Base-by-base conservation (phyloP, 345 rosid species). In the Gossypium thurberi region DNA sequence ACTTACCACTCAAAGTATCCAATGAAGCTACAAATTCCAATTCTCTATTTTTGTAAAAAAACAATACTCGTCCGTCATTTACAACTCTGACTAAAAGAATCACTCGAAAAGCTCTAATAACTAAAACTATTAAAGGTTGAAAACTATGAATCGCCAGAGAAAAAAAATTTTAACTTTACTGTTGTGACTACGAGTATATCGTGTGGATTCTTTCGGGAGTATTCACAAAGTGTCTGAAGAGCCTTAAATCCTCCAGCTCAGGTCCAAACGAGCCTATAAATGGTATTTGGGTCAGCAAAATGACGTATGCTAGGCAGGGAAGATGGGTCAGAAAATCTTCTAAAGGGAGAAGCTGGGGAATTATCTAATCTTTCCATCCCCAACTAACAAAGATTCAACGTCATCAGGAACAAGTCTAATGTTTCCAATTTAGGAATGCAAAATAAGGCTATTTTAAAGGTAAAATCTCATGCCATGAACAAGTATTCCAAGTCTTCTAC, bases 401-500 rank as follows among this genome's bases (percentile, higher is more conserved):
- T 10, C 43, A 6, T 25, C 2, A 11, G 65, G n/a, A 18, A 56
- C 42, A 42, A 69, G 23, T 53, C 61, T 58, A 43, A 10, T 17
- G 21, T n/a, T 17, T 11, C 60, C 53, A 11, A 25, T 67, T 33
- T 28, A 46, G 13, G 50, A 73, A 50, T 3, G 69, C 18, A 53
- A 6, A 33, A 33, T 44, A 23, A 2, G 42, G 56, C 3, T 4
- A n/a, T 11, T 5, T 61, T 62, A 15, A 46, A 56, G 26, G 47
- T 15, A 15, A 72, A 2, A 33, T 59, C 14, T 91, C 95, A 89
- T 48, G 79, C 91, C 89, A 83, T 90, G 74, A 94, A 94, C 74
- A 94, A 82, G 88, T 91, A 92, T 64, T 78, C 83, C 88, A 92
- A 76, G 85, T 90, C 97, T 11, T 94, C 95, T 61, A 89, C 92